Evolutionary conservation across 441 rosid genomes (phyloP), one percentile per base, ranked within the genome.

Genomic region (Brassica hybrid): DNA sequence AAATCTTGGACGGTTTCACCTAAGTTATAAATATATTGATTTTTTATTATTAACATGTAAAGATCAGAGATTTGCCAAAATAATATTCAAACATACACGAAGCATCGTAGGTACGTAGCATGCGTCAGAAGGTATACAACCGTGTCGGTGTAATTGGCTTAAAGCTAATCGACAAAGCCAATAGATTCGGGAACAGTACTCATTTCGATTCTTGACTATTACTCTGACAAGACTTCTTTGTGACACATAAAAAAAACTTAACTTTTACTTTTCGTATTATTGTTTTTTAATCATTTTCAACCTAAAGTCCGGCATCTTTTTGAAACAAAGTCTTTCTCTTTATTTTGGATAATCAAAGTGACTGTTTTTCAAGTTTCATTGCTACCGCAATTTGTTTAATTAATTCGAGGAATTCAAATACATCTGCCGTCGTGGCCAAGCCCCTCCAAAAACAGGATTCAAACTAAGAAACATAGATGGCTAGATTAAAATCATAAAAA

Each of bases 61-160:
- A 30, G 34, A 30, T 30, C 34, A 30, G 34, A 30, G 34, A 30
- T 30, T 30, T 5, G 34, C 34, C 34, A 30, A 30, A 30, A 30
- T 30, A 30, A 30, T 72, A 25, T 48, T 73, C 16, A 75, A 67
- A 75, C 17, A 76, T 32, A 67, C 74, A 73, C 30, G 71, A 73
- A 73, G 71, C 54, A n/a, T 38, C 25, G 43, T 48, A 34, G 36
- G 17, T 48, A 48, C 56, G 56, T 48, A 48, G 17, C 58, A n/a
- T 61, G 62, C 77, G 78, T 78, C 69, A 61, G 54, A 68, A 73
- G 41, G 69, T 54, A 16, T 16, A 73, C 71, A 73, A 68, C 8
- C 75, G 78, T 79, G 75, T 79, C 75, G 71, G 75, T 79, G 71
- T 74, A 38, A 73, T 68, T 73, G 78, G 82, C 34, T 32, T 54